Evolutionary conservation across 1,139 yeast species (phyloP), one percentile per base, ranked within the genome.

Genomic region (Wickerhamomyces sp.): DNA sequence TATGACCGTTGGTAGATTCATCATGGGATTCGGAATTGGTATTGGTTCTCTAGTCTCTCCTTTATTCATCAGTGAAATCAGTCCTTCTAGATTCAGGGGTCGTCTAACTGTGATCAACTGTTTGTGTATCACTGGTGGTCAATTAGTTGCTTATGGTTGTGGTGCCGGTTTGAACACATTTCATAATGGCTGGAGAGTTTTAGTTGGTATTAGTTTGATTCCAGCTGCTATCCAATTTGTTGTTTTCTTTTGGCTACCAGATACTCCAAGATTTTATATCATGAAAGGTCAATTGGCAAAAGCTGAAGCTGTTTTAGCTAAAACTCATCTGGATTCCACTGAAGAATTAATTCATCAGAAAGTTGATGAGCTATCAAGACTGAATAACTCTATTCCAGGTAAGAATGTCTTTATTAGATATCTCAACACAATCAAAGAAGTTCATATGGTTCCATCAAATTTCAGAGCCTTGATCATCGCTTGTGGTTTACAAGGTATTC

Each of bases 1-100:
- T 39, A 91, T 93, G 97, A 83, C 88, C 55, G 81, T 70, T 10
- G 99, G 98, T 36, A 76, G 98, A 63, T 84, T 91, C 56, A 72
- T 91, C 42, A 86, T 91, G 82, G 99, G 99, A 26, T 85, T 87
- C 68, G 99, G 96, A 55, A 97, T 91, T 27, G 99, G 99, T 53
- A 78, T 88, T 48, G 98, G 97, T 0, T 88, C 96, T 4, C 72
- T 91, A 45, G 83, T 89, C 45, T 88, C 97, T 15, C 98, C 98
- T 2, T 72, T 91, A 49, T 90, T 88, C 75, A 86, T 91, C 55
- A 76, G 91, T 46, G 99, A 91, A 66, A 77, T 91, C 61, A 95
- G 97, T 1, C 98, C 99, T 23, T 80, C 96, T 15, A 79, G 82
- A 63, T 89, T 86, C 64, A 77, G 99, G 63, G 99, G 99, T 44